Conservation (phyloP, 805 yeast species). For the Metschnikowia gruessii region DNA sequence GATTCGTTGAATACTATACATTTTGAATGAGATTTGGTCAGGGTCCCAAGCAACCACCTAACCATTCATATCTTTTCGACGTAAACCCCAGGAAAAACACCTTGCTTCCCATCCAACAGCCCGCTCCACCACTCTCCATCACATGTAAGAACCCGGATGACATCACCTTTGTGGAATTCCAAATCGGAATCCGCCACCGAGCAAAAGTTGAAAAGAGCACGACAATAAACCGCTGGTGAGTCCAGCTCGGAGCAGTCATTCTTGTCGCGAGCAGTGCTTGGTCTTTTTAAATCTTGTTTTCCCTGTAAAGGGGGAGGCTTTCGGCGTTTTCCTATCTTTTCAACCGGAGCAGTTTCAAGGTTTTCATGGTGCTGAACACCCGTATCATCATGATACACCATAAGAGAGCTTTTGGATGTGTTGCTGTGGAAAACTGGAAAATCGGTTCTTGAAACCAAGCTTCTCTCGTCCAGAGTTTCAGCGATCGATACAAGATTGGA, state of each 20-base stretch:
- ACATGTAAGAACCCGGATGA: conserved; percentile 35
- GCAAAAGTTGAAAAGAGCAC: conserved; percentile 40
- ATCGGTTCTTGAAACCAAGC: not conserved
- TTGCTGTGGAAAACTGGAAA: not conserved
- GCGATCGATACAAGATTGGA: conserved; percentile 21
- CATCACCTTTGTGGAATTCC: conserved; percentile 42
- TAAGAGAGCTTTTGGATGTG: not conserved
- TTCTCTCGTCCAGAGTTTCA: conserved; percentile 14
- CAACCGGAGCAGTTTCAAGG: not conserved
- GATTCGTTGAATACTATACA: no score
- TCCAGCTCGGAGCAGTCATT: not conserved
- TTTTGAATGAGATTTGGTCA: no score
- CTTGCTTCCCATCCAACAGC: conserved; percentile 25
- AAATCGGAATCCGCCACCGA: conserved; percentile 43
- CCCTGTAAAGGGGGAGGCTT: not conserved
- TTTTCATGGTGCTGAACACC: not conserved
- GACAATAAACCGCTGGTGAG: conserved; percentile 22
- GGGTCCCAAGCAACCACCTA: no score
- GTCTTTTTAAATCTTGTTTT: not conserved
- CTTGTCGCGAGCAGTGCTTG: not conserved
- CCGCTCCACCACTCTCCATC: conserved; percentile 40
- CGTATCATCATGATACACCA: not conserved
- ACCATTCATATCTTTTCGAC: conserved; percentile 19
- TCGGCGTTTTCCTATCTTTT: not conserved
- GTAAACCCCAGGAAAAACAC: conserved; percentile 36